Percentiles rank a stretch among this genome's conserved stretches.
These are phyloP conservation scores for Diplosphaera chodatii DNA, from an alignment of 139 green algal species.

Conservation along the genomic window DNA sequence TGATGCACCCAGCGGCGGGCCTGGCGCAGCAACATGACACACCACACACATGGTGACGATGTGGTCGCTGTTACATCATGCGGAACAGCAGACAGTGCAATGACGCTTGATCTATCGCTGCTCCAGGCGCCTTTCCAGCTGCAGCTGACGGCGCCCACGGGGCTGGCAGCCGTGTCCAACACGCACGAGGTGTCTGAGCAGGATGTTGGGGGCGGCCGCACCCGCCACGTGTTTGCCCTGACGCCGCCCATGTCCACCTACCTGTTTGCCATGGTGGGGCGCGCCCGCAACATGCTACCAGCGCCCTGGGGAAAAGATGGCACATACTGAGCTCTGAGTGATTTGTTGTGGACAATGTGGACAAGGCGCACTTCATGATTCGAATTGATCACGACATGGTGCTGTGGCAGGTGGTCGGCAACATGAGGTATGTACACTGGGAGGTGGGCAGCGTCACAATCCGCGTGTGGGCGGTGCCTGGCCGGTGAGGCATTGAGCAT, in stretches of 20 bases:
- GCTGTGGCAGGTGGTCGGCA: background rate
- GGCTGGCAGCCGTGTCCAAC: conserved; percentile 66
- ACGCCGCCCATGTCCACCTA: conserved; percentile 83
- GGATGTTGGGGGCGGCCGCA: conserved; percentile 5
- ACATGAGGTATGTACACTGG: background rate
- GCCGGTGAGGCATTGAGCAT: too few relatives aligned
- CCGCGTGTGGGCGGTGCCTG: conserved; percentile 56
- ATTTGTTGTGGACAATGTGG: too few relatives aligned
- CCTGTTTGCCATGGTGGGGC: conserved; percentile 51
- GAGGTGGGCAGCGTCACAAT: conserved; percentile 2
- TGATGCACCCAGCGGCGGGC: conserved; percentile 23
- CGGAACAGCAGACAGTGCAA: too few relatives aligned
- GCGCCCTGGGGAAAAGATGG: too few relatives aligned
- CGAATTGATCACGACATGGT: too few relatives aligned
- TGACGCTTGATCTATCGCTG: too few relatives aligned
- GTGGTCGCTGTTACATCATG: too few relatives aligned
- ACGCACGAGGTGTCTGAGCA: conserved; percentile 33
- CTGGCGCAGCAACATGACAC: too few relatives aligned
- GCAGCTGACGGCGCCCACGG: conserved; percentile 24
- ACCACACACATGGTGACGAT: too few relatives aligned
- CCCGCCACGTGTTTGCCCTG: conserved; percentile 27
- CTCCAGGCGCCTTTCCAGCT: conserved; percentile 59
- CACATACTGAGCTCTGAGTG: too few relatives aligned
- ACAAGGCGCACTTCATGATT: too few relatives aligned
- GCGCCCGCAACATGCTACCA: too few relatives aligned